A percentile compares a stretch with the other conserved stretches of the same genome.
Evolutionary conservation across 345 rosid species (phyloP).

Genomic region (Tarenaya hassleriana): DNA sequence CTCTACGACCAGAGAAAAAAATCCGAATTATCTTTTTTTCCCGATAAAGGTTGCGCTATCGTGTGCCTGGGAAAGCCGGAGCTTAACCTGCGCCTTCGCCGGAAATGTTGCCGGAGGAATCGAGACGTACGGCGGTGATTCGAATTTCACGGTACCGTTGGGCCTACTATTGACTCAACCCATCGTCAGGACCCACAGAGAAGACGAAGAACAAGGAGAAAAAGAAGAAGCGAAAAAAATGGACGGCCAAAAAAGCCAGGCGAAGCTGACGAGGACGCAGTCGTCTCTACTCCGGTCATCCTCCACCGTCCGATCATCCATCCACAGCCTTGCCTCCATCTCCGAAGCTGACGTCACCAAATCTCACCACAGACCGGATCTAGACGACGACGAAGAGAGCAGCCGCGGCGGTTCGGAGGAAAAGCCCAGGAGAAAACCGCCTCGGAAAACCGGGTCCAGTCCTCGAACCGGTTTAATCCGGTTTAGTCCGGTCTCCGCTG

Average conservation of each 20-base stretch:
- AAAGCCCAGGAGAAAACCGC: conserved; percentile 18
- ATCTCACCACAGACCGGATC: conserved; percentile 6
- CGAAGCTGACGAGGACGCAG: conserved; percentile 56
- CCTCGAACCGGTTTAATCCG: conserved; percentile 38
- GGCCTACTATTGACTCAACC: conserved; percentile 7
- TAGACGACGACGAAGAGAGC: conserved; percentile 17
- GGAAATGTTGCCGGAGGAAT: conserved; percentile 44
- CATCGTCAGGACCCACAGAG: too few species aligned
- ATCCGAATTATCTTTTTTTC: neutral
- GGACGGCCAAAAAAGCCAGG: conserved; percentile 51
- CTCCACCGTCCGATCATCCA: conserved; percentile 66
- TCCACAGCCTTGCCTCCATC: conserved; percentile 62
- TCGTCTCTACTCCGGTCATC: conserved; percentile 74
- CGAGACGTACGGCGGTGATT: conserved; percentile 15
- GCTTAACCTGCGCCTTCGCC: conserved; percentile 15
- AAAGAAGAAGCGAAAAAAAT: conserved; percentile 19
- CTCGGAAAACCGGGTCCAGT: conserved; percentile 32
- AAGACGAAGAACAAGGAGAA: too few species aligned
- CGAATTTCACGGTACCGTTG: neutral
- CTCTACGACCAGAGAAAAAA: neutral
- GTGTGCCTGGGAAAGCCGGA: conserved; percentile 4
- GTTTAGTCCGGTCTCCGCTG: conserved; percentile 37
- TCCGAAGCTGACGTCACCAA: conserved; percentile 40
- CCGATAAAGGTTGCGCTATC: neutral
- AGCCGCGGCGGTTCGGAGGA: conserved; percentile 13